A percentile compares a stretch with the other conserved stretches of the same genome.
Conservation (phyloP, 129 eudicot genomes). For the Rutidosis leptorrhynchoides region DNA sequence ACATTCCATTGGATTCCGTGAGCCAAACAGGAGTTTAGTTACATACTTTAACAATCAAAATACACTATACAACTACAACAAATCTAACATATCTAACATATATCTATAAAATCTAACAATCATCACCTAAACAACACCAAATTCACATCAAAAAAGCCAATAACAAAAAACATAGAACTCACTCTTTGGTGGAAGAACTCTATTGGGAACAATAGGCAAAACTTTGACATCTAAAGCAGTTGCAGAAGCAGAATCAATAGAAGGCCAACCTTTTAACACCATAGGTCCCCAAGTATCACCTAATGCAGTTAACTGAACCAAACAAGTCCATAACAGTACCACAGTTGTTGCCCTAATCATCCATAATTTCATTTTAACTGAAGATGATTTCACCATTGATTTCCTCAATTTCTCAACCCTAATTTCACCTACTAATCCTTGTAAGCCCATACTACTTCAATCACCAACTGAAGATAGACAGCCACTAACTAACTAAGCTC, state of each 20-base stretch:
- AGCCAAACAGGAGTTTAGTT: too few relatives aligned
- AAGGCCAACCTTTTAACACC: conserved; percentile 81
- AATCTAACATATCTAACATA: not conserved
- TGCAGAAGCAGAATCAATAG: conserved; percentile 47
- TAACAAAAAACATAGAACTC: conserved; percentile 31
- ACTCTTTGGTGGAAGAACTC: conserved; percentile 86
- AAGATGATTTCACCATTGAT: conserved; percentile 15
- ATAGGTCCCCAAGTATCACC: conserved; percentile 76
- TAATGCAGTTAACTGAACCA: conserved; percentile 72
- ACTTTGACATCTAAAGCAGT: conserved; percentile 43
- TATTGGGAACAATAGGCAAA: conserved; percentile 39
- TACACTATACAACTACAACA: not conserved
- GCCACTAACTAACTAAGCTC: not conserved
- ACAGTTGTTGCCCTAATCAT: conserved; percentile 67
- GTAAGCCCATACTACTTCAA: conserved; percentile 51
- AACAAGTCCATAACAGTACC: conserved; percentile 79
- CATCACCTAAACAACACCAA: conserved; percentile 13
- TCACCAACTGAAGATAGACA: conserved; percentile 16
- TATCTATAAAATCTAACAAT: not conserved
- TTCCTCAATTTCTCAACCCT: conserved; percentile 57
- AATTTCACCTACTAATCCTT: conserved; percentile 46
- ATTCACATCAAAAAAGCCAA: not conserved
- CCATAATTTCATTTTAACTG: conserved; percentile 67
- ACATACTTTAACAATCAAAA: not conserved
- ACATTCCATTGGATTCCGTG: too few relatives aligned